Conservation (phyloP, 345 rosid species). For the Eucalyptus camaldulensis region DNA sequence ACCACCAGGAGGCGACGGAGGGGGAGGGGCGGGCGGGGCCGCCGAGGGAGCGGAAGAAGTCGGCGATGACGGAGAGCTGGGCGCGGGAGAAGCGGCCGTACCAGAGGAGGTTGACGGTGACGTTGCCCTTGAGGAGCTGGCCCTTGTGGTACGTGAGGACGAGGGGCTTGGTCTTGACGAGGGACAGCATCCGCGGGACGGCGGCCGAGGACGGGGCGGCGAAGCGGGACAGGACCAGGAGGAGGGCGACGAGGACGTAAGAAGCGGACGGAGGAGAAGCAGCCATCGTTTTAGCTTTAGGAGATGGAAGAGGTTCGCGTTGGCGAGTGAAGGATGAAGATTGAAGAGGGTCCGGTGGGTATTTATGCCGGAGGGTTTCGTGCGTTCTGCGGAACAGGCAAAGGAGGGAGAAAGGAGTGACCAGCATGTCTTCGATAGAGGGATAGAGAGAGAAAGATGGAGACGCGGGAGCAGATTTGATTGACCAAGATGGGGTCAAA, state of each 20-base stretch:
- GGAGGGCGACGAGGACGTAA: background rate
- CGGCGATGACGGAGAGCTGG: constrained; percentile 39
- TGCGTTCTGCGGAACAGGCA: background rate
- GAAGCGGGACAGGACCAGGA: background rate
- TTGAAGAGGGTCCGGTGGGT: background rate
- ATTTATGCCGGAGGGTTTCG: background rate
- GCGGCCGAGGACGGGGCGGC: background rate
- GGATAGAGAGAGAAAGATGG: background rate
- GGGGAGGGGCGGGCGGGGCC: background rate
- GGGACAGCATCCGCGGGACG: constrained; percentile 1
- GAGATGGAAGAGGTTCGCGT: background rate
- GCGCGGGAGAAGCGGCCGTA: constrained; percentile 36
- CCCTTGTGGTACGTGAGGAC: constrained; percentile 48
- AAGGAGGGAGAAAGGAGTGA: background rate
- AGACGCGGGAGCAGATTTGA: background rate
- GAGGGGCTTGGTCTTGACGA: constrained; percentile 21
- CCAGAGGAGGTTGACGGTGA: constrained; percentile 47
- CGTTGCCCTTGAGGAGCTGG: constrained; percentile 30
- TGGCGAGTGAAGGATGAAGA: background rate
- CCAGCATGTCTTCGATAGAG: background rate
- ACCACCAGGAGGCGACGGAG: constrained; percentile 45
- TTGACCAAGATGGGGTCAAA: background rate
- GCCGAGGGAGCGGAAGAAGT: constrained; percentile 26
- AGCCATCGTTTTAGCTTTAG: background rate
- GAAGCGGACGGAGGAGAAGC: background rate